Evolutionary conservation across 345 rosid genomes (phyloP).

Genomic region (Salix brachista): DNA sequence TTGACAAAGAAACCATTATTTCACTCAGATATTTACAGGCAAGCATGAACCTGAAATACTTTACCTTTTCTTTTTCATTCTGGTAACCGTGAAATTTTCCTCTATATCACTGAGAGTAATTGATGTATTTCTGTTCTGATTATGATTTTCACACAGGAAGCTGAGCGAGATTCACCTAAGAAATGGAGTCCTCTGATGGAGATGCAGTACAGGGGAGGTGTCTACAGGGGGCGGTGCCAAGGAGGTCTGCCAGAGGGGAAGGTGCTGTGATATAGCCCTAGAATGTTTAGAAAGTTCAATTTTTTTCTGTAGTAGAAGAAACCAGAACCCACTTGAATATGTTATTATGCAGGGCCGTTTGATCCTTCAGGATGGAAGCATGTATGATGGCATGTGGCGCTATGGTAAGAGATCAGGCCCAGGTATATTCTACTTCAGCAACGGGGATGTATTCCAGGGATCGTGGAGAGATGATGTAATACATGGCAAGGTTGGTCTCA

Average conservation of each 20-base stretch:
- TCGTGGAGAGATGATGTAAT: conserved; percentile 94
- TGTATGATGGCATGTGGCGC: conserved; percentile 94
- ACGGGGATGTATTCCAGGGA: conserved; percentile 97
- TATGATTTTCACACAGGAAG: conserved; percentile 49
- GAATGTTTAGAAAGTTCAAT: conserved; percentile 1
- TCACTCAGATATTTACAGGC: neutral
- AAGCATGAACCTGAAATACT: neutral
- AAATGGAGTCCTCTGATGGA: conserved; percentile 78
- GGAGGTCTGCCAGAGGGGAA: conserved; percentile 99
- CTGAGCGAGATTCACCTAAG: conserved; percentile 77
- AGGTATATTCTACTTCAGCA: conserved; percentile 84
- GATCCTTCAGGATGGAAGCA: conserved; percentile 72
- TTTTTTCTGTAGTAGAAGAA: conserved; percentile 10
- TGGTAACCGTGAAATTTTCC: neutral
- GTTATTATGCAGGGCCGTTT: conserved; percentile 62
- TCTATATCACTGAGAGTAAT: neutral
- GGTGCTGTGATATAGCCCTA: conserved; percentile 36
- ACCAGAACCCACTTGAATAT: neutral
- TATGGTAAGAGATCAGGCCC: conserved; percentile 86
- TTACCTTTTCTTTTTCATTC: neutral
- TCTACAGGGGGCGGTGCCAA: conserved; percentile 78
- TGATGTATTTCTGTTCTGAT: conserved; percentile 3
- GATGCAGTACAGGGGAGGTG: conserved; percentile 91
- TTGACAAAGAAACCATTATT: neutral
- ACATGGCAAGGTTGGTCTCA: conserved; percentile 79